Evolutionary conservation across 331 rosid species (phyloP).

Genomic region (Quercus tomentella): DNA sequence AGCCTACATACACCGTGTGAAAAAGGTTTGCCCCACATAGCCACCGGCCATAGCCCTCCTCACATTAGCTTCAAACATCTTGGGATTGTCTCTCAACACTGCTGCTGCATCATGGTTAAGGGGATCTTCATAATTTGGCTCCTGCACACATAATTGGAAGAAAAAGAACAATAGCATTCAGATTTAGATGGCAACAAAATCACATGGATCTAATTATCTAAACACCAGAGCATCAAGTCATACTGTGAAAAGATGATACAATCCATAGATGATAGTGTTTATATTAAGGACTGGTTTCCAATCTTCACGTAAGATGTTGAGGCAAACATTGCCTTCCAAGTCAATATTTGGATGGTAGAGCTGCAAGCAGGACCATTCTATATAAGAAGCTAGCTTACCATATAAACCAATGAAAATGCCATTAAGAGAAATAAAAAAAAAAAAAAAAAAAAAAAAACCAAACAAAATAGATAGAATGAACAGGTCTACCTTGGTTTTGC

Average conservation of each 20-base stretch:
- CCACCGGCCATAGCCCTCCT: constrained; percentile 96
- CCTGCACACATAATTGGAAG: constrained; percentile 37
- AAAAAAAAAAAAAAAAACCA: too few relatives aligned
- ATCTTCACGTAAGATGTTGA: constrained; percentile 91
- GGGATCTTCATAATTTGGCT: constrained; percentile 92
- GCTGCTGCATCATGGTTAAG: constrained; percentile 92
- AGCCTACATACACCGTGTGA: constrained; percentile 67
- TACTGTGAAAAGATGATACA: constrained; percentile 94
- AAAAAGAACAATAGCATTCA: not conserved
- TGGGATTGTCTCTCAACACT: constrained; percentile 80
- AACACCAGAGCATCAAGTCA: not conserved
- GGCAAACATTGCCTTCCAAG: constrained; percentile 96
- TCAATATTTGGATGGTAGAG: constrained; percentile 95
- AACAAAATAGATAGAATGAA: not conserved
- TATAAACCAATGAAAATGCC: not conserved
- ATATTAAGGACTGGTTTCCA: constrained; percentile 97
- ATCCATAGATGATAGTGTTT: constrained; percentile 79
- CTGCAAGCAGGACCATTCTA: constrained; percentile 31
- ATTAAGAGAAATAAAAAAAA: not conserved
- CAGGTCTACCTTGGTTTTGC: constrained; percentile 85
- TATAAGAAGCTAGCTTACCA: constrained; percentile 1
- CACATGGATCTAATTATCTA: not conserved
- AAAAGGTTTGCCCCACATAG: constrained; percentile 77
- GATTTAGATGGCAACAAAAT: not conserved
- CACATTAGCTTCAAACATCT: constrained; percentile 71